Evolutionary conservation across 495 filamentous ascomycete genomes (phyloP).

Genomic region (Staphylotrichum tortipilum): DNA sequence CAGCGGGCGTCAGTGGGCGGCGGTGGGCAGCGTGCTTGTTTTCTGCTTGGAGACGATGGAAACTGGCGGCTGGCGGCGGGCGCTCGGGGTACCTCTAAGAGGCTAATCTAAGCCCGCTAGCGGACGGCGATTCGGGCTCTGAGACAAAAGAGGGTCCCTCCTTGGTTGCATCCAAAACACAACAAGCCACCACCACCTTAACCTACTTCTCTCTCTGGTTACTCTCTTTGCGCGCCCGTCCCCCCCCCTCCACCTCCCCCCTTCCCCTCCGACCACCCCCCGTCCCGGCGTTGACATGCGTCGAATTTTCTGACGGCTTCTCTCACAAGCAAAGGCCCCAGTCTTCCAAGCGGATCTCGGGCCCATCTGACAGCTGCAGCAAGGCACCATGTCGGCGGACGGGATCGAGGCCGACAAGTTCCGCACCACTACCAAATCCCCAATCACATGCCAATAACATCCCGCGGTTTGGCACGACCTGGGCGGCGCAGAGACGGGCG

Average conservation of each 20-base stretch:
- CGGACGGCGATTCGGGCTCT: neutral
- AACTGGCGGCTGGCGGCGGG: neutral
- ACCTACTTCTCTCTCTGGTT: neutral
- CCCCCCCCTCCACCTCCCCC: neutral
- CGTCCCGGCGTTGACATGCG: neutral
- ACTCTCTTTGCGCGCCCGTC: neutral
- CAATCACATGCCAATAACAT: conserved; percentile 6
- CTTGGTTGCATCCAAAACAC: neutral
- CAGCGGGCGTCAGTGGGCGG: no score
- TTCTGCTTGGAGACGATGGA: no score
- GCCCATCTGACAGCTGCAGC: neutral
- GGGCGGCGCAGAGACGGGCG: no score
- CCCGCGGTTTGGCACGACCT: neutral
- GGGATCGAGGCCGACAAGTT: neutral
- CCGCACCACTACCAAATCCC: neutral
- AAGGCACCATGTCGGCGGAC: conserved; percentile 9
- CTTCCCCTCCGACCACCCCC: no score
- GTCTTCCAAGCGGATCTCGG: neutral
- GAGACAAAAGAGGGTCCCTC: neutral
- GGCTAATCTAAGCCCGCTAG: neutral
- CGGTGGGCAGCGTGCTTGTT: no score
- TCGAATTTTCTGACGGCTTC: neutral
- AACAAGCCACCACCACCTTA: neutral
- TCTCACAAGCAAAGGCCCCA: neutral
- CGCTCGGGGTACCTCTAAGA: neutral